These are phyloP conservation scores for Nannochloris sp. DNA, from an alignment of 139 green algal species.

Conservation along the genomic window DNA sequence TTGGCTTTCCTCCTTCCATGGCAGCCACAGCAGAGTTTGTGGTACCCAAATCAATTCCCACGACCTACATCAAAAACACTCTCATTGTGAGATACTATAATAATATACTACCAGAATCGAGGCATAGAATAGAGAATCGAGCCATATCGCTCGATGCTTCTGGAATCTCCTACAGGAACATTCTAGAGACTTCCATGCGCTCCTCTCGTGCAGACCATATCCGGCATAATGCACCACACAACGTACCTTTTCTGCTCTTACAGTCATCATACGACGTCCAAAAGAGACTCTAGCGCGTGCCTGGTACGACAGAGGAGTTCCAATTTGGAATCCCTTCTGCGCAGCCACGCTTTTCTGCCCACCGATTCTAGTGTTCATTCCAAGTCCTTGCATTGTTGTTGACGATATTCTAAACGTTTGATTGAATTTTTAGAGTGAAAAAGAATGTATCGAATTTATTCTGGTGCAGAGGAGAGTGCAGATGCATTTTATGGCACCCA, in stretches of 20 bases:
- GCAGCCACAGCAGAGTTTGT: conserved; percentile 88
- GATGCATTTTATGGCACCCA: too few relatives aligned
- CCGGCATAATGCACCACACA: not conserved
- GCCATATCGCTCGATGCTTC: too few relatives aligned
- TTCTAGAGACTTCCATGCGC: not conserved
- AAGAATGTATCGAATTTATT: too few relatives aligned
- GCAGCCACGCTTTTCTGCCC: conserved; percentile 2
- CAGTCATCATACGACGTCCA: not conserved
- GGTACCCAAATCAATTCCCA: conserved; percentile 56
- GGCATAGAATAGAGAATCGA: too few relatives aligned
- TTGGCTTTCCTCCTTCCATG: conserved; percentile 90
- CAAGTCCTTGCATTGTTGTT: too few relatives aligned
- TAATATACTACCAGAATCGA: too few relatives aligned
- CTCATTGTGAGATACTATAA: not conserved
- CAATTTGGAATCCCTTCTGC: not conserved
- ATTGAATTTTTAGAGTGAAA: too few relatives aligned
- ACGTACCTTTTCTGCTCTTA: conserved; percentile 1
- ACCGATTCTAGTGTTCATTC: not conserved
- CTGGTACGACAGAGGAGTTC: not conserved
- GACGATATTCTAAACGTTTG: not conserved
- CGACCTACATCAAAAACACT: conserved; percentile 22
- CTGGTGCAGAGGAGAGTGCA: too few relatives aligned
- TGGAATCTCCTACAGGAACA: not conserved
- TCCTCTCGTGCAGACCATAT: not conserved
- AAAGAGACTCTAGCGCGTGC: not conserved